Evolutionary conservation across 2,329 filamentous ascomycete species (phyloP).

Genomic region (Talaromyces sp.): DNA sequence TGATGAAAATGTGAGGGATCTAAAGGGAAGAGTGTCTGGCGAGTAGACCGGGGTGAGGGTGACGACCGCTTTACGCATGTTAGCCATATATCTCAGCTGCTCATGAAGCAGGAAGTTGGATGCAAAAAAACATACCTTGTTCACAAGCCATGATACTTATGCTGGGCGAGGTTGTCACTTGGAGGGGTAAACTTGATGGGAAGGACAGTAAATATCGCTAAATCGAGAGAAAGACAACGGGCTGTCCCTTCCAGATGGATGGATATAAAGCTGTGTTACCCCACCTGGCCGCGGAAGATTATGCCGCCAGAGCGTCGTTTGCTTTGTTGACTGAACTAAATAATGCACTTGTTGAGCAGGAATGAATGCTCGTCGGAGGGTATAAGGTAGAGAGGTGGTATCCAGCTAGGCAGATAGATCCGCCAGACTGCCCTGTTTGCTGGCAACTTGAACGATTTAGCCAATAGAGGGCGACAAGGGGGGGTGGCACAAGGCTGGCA

Average conservation of each 20-base stretch:
- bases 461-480: not conserved
- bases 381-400: constrained; percentile 1
- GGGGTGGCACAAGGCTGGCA: not conserved
- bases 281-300: not conserved
- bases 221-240: not conserved
- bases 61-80: constrained; percentile 26
- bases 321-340: not conserved
- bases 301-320: not conserved
- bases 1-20: constrained; percentile 29
- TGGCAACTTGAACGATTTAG: not conserved
- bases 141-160: constrained; percentile 11
- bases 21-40: constrained; percentile 24
- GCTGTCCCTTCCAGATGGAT: not conserved
- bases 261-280: not conserved
- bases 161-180: not conserved
- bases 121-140: constrained; percentile 13
- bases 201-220: not conserved
- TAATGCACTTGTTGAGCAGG: not conserved
- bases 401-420: constrained; percentile 8
- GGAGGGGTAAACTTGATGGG: not conserved
- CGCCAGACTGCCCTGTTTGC: not conserved
- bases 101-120: not conserved
- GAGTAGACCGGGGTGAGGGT: constrained; percentile 27
- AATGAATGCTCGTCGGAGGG: not conserved
- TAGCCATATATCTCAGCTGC: not conserved